Evolutionary conservation across 768 basidiomycete genomes (phyloP).

Genomic region (Holtermannia corniformis): DNA sequence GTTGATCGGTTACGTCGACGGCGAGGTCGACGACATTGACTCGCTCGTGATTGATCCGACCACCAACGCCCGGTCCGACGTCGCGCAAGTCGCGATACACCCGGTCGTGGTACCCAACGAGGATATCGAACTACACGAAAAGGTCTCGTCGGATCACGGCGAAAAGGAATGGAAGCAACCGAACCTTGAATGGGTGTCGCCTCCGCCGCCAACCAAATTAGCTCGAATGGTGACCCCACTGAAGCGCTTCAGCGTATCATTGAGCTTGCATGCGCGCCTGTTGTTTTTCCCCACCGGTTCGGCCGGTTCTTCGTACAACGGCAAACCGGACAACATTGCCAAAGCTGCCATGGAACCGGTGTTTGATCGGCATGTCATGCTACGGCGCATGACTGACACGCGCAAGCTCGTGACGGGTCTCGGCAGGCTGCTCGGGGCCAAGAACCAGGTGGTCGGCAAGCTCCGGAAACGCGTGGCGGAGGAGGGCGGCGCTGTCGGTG

Average conservation of each 20-base stretch:
- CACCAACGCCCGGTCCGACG: slow-evolving; percentile 14
- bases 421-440: slow-evolving; percentile 62
- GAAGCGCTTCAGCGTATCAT: not conserved
- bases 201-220: not conserved
- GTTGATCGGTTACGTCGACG: slow-evolving; percentile 66
- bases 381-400: slow-evolving; percentile 69
- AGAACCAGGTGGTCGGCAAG: slow-evolving; percentile 71
- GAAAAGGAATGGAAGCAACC: not conserved
- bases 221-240: not conserved
- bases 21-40: slow-evolving; percentile 70
- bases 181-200: not conserved
- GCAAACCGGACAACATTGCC: slow-evolving; percentile 11
- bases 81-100: not conserved
- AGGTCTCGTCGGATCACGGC: slow-evolving; percentile 1
- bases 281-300: slow-evolving; percentile 32
- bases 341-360: slow-evolving; percentile 10
- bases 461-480: slow-evolving; percentile 60
- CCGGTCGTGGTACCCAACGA: not conserved
- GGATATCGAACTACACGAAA: slow-evolving; percentile 19
- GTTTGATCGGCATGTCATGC: slow-evolving; percentile 45
- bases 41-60: slow-evolving; percentile 50
- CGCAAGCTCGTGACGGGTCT: slow-evolving; percentile 70
- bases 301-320: slow-evolving; percentile 7
- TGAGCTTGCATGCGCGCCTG: slow-evolving; percentile 18
- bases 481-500: slow-evolving; percentile 56